Evolutionary conservation across 2,329 filamentous ascomycete species (phyloP).

Genomic region (Hymenotorrendiella dingleyae): DNA sequence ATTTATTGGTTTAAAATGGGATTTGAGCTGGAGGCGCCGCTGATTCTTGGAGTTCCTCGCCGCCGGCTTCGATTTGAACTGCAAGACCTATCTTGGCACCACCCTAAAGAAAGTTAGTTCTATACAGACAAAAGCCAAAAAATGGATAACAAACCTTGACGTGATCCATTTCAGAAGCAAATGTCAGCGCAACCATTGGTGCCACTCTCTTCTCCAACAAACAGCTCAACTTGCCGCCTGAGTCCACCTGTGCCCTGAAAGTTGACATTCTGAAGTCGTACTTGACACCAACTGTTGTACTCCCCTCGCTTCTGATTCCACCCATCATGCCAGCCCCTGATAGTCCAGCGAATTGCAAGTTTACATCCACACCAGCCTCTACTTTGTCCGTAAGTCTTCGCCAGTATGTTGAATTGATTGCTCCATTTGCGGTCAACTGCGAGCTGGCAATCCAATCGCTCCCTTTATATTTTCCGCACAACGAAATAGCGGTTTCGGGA

Average conservation of each 20-base stretch:
- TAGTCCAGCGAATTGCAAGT: constrained; percentile 70
- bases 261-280: constrained; percentile 96
- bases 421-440: constrained; percentile 76
- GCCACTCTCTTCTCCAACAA: constrained; percentile 94
- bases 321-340: constrained; percentile 66
- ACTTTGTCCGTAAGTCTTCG: constrained; percentile 87
- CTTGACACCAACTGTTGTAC: constrained; percentile 89
- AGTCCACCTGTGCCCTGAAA: constrained; percentile 94
- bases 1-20: constrained; percentile 49
- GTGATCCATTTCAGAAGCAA: constrained; percentile 95
- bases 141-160: constrained; percentile 63
- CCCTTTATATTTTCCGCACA: constrained; percentile 86
- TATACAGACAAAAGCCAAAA: background rate
- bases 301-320: constrained; percentile 74
- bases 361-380: constrained; percentile 92
- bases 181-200: constrained; percentile 85
- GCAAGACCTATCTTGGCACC: constrained; percentile 90
- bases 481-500: constrained; percentile 86
- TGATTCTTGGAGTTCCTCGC: constrained; percentile 82
- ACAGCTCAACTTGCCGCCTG: constrained; percentile 86
- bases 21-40: constrained; percentile 51
- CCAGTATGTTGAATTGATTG: constrained; percentile 91
- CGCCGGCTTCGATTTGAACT: constrained; percentile 81
- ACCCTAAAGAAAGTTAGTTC: constrained; percentile 57
- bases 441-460: constrained; percentile 89